phyloP scores from a whole-genome alignment of 345 rosid species.

The Euphorbia lathyris region DNA sequence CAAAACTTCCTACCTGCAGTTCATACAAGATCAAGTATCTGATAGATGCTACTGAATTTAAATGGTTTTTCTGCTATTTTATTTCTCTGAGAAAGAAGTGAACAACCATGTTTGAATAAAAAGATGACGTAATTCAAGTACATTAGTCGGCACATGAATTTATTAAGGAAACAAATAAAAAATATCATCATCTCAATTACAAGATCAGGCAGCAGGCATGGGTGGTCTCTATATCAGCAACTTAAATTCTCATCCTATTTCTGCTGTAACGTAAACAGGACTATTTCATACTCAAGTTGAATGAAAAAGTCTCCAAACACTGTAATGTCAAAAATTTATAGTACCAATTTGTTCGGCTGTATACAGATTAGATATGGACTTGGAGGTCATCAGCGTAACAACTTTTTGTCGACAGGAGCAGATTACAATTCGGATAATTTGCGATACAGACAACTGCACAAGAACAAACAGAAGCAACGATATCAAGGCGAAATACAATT shows the following conservation, averaged over 20 bases:
- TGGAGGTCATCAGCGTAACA: not conserved
- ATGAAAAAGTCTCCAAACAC: not conserved
- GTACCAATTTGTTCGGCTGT: not conserved
- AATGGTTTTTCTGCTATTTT: not conserved
- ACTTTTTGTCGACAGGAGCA: not conserved
- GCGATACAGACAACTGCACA: slow-evolving; percentile 10
- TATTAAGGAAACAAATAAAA: slow-evolving; percentile 1
- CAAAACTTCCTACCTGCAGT: too few relatives aligned
- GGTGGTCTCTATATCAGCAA: not conserved
- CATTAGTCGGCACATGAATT: not conserved
- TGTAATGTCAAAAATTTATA: slow-evolving; percentile 8
- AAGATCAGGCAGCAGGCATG: not conserved
- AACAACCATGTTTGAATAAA: not conserved
- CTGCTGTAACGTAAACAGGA: not conserved
- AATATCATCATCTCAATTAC: slow-evolving; percentile 5
- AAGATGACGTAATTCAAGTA: too few relatives aligned
- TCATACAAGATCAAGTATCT: too few relatives aligned
- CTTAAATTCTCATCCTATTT: not conserved
- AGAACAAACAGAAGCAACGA: not conserved
- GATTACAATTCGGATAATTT: slow-evolving; percentile 4
- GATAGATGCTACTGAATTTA: too few relatives aligned
- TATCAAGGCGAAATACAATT: not conserved
- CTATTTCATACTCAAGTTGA: not conserved
- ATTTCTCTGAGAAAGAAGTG: not conserved
- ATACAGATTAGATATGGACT: slow-evolving; percentile 6